Evolutionary conservation across 208 protist species (phyloP), one percentile per base, ranked within the genome.

Genomic region (Porcisia hertigi): DNA sequence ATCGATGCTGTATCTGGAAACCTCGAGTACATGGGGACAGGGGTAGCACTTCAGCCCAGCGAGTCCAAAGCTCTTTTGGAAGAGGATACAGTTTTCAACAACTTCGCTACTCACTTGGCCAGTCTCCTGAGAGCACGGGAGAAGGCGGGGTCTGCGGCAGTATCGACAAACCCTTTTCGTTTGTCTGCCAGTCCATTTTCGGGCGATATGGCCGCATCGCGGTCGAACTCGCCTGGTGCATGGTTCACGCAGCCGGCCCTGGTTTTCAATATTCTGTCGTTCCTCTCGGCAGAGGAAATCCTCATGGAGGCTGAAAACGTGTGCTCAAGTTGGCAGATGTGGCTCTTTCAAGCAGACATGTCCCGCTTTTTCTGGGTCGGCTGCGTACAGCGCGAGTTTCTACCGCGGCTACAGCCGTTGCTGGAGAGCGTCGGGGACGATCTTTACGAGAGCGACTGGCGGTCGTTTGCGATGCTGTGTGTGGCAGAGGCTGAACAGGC

Each of bases 331-430:
- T 96, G 92, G 91, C 89, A 73, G 34, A 55, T 69, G 14, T 96
- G 90, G 89, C 82, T 96, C 5, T 83, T 66, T 23, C 64, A 79
- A 53, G 71, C 86, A 16, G 78, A 78, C 20, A 69, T 86, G 11
- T 90, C 90, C 36, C 74, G 71, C 64, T 83, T 79, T 34, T 96
- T 96, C 62, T 96, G 92, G 91, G 55, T 90, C 3, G 90, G 76
- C 30, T 86, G 82, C 54, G 88, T 94, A 30, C 85, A 94, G 76
- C 85, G 88, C n/a, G 90, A 96, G 82, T 96, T 88, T 65, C 86
- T 87, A 54, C 69, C 77, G 70, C 74, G 73, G 53, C 69, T 96
- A 16, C 69, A 70, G 43, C 49, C 34, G 25, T 71, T 94, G 9
- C 53, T 94, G 14, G 53, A 74, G 57, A 86, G 77, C 14, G 80